A percentile compares a stretch with the other conserved stretches of the same genome.
Conservation (phyloP, 2,329 filamentous ascomycete genomes). For the Colletotrichum sp. region DNA sequence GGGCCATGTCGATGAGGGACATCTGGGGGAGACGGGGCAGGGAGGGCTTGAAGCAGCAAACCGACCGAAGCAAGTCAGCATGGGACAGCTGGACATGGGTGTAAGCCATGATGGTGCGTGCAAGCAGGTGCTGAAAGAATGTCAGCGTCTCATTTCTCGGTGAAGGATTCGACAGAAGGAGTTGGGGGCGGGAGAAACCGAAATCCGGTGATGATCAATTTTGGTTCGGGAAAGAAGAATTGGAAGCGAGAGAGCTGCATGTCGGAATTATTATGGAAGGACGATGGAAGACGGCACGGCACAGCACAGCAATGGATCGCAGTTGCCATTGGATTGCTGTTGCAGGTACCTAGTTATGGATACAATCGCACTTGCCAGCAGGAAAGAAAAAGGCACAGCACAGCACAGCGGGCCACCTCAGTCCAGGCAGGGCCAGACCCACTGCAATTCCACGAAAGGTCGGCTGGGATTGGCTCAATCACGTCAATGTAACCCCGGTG, state of each 20-base stretch:
- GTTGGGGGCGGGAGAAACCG: neutral
- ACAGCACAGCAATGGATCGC: neutral
- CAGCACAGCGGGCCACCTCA: neutral
- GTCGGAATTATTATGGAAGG: neutral
- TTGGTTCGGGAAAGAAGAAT: neutral
- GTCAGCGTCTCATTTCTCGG: neutral
- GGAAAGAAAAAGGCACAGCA: neutral
- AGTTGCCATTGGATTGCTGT: neutral
- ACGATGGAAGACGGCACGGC: neutral
- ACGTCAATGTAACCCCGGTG: conserved; percentile 1
- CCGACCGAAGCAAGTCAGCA: neutral
- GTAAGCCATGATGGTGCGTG: neutral
- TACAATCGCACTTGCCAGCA: neutral
- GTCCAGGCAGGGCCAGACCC: neutral
- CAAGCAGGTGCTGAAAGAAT: neutral
- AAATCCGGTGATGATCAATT: neutral
- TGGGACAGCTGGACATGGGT: neutral
- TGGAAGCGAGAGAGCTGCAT: neutral
- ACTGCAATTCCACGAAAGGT: neutral
- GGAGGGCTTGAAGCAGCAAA: neutral
- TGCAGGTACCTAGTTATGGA: neutral
- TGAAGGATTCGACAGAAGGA: neutral
- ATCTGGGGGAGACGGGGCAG: neutral
- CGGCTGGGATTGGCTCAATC: neutral
- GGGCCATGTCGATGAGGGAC: neutral